Conservation (phyloP, 345 rosid genomes). For the Anastatica hierochuntica region DNA sequence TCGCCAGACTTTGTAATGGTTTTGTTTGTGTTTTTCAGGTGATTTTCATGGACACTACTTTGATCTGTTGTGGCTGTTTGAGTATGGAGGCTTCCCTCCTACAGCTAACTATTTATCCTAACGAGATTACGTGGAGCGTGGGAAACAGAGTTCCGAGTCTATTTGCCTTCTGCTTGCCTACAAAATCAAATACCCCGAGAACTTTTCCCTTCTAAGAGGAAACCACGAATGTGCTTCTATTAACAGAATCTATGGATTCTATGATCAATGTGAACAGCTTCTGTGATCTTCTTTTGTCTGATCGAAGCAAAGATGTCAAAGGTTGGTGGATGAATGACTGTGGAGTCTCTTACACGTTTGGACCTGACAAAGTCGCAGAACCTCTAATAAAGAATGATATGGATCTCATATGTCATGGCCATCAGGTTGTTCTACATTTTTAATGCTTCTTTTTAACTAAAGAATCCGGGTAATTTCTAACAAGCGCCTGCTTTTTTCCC, state of each 20-base stretch:
- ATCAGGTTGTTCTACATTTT: slow-evolving; percentile 46
- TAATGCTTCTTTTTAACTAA: not conserved
- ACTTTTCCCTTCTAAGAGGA: slow-evolving; percentile 79
- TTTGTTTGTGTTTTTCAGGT: slow-evolving; percentile 37
- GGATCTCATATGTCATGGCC: slow-evolving; percentile 96
- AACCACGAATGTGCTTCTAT: slow-evolving; percentile 92
- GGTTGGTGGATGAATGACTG: slow-evolving; percentile 96
- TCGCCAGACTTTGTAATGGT: slow-evolving; percentile 3
- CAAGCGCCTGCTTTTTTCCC: not conserved
- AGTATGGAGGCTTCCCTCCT: slow-evolving; percentile 89
- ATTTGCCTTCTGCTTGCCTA: slow-evolving; percentile 89
- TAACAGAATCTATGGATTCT: slow-evolving; percentile 87
- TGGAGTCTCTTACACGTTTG: slow-evolving; percentile 87
- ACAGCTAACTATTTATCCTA: slow-evolving; percentile 73
- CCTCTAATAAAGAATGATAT: slow-evolving; percentile 69
- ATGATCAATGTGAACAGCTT: slow-evolving; percentile 90
- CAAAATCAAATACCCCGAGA: slow-evolving; percentile 82
- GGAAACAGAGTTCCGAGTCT: slow-evolving; percentile 90
- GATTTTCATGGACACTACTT: slow-evolving; percentile 89
- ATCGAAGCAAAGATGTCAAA: slow-evolving; percentile 71
- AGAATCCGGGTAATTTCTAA: not conserved
- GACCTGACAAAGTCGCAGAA: slow-evolving; percentile 67
- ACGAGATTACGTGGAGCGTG: slow-evolving; percentile 91
- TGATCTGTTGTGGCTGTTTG: slow-evolving; percentile 81
- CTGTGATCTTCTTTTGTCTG: slow-evolving; percentile 93